Evolutionary conservation across 345 rosid genomes (phyloP), one percentile per base, ranked within the genome.

Genomic region (Capsella bursapastoris): DNA sequence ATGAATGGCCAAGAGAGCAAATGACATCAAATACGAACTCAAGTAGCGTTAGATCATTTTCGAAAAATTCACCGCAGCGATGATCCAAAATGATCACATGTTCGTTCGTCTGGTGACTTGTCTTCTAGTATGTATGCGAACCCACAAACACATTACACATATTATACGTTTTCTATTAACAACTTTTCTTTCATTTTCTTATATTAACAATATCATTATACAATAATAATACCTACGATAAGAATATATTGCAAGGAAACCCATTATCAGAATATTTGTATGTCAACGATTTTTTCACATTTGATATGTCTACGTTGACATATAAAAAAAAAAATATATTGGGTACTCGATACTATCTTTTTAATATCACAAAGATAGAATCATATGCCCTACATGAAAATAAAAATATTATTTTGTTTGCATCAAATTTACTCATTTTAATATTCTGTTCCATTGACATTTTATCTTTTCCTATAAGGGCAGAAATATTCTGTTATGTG

Each of bases 311-410:
- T 51, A 52, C 63, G 55, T 44, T 63, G 31, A 43, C 62, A 71
- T 48, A 59, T 6, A 25, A 2, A 22, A 22, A 22, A 22, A 22
- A 22, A 22, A 0, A 48, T 55, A 64, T 55, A 64, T 12, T 48
- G 43, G 58, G 25, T 47, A 74, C 43, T 55, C 48, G 68, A 50
- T 66, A 52, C 53, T 48, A 28, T 28, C 31, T 48, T 66, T 38
- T 38, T 38, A 27, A 58, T 49, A 67, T 40, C 47, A 34, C 64
- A 51, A 68, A 25, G 57, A 68, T 8, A 34, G 74, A 68, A 76
- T 61, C 79, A 53, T 76, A 76, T 76, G 38, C 79, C 63, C 35
- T 45, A 44, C 65, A 53, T 16, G 28, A 74, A 48, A 38, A 8
- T 66, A 75, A 50, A 6, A 50, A 43, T 32, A 60, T 14, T 40